Base-by-base conservation (phyloP, 2,329 filamentous ascomycete genomes). In the Arthrobotrys sinensis region DNA sequence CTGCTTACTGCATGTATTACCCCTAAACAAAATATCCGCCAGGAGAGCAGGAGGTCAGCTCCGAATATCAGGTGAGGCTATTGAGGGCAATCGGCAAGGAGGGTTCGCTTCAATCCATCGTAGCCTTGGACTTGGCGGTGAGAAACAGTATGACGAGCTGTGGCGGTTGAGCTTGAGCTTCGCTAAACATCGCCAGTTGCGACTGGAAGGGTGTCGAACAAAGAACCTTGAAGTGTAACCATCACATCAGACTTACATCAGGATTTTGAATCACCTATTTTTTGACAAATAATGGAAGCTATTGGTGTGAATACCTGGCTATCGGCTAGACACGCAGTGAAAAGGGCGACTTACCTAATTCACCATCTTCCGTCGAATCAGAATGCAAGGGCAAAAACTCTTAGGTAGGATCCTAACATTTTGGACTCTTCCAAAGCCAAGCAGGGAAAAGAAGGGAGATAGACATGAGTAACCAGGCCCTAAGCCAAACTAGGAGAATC, bases 401-500 rank as follows among this genome's bases (percentile, higher is more conserved):
- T 43, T 60, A 28, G 36, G 55, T 16, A 60, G 55, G 55, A 60
- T 60, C 55, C 55, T 60, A 60, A 60, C 16, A 43, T 1, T 28
- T 38, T 43, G 19, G 12, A 43, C 36, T 3, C 3, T 24, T 19
- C 36, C 11, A 16, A n/a, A 32, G n/a, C 34, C 16, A 60, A 28
- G 36, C 55, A 60, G 55, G 36, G 55, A 60, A 60, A 16, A 46
- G 57, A 55, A 72, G 62, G 48, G 68, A 57, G 19, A 52, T 67
- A 10, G 43, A 50, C 36, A 48, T 75, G 63, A 63, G 70, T 78
- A 78, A 70, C 71, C 62, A 67, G 24, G 32, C 43, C 45, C 66
- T 73, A 73, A 73, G 62, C 69, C 62, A 34, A 45, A 73, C 28
- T 66, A 16, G 69, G 69, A 60, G 62, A 65, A 52, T 66, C 69